Evolutionary conservation across 2,329 filamentous ascomycete species (phyloP).

Genomic region (Fusarium armeniacum): DNA sequence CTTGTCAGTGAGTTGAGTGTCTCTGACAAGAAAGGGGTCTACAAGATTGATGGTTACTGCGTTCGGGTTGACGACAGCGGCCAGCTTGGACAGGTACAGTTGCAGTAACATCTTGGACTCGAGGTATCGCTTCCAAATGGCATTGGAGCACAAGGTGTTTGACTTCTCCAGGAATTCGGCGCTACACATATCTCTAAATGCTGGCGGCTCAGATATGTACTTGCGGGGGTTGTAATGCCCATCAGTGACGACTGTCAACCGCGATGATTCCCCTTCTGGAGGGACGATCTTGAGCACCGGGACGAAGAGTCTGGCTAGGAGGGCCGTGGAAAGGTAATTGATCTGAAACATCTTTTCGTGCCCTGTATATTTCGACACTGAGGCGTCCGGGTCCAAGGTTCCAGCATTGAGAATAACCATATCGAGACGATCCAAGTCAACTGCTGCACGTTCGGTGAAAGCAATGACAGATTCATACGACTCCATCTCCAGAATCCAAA

Average conservation of each 20-base stretch:
- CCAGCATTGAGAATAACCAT: constrained; percentile 10
- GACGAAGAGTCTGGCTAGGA: background rate
- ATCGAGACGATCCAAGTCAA: background rate
- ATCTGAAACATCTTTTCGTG: constrained; percentile 2
- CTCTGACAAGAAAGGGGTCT: background rate
- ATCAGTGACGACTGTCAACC: background rate
- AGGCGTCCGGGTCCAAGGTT: background rate
- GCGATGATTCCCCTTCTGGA: background rate
- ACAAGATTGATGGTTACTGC: background rate
- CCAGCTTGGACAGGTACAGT: background rate
- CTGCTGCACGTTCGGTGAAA: background rate
- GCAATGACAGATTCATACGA: background rate
- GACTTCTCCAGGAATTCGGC: background rate
- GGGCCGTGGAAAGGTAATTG: constrained; percentile 1
- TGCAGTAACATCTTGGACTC: background rate
- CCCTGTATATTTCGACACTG: background rate
- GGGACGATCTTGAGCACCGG: background rate
- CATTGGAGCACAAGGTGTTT: background rate
- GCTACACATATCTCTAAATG: background rate
- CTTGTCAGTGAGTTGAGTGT: background rate
- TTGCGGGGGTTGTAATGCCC: background rate
- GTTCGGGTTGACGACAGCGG: background rate
- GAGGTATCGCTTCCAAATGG: background rate
- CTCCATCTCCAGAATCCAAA: constrained; percentile 10
- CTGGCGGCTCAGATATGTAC: background rate